Evolutionary conservation across 2,329 filamentous ascomycete species (phyloP).

Genomic region (Clarireedia hainanense): DNA sequence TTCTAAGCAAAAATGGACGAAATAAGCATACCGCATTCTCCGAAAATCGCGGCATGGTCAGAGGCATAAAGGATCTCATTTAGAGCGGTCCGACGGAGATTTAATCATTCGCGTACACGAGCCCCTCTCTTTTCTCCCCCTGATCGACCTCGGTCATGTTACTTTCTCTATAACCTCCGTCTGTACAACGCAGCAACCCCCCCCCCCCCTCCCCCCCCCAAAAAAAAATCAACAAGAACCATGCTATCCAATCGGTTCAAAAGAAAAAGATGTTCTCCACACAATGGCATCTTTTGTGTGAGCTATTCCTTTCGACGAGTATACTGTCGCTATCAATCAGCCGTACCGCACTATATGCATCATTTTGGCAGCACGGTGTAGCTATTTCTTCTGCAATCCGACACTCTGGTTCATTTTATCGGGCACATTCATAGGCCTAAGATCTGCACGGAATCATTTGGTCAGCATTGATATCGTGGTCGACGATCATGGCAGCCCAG

Average conservation of each 20-base stretch:
- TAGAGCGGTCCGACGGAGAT: constrained; percentile 19
- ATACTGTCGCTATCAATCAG: too few species aligned
- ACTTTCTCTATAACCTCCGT: not conserved
- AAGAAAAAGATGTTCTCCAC: too few species aligned
- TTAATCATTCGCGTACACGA: constrained; percentile 17
- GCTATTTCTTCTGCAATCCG: constrained; percentile 12
- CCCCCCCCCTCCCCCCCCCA: too few species aligned
- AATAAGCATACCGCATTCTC: not conserved
- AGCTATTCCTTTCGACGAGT: too few species aligned
- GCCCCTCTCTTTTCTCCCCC: constrained; percentile 7
- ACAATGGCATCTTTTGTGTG: too few species aligned
- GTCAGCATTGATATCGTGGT: constrained; percentile 7
- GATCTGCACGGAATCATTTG: constrained; percentile 4
- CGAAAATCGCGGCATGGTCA: not conserved
- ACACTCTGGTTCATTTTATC: constrained; percentile 14
- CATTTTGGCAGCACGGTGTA: too few species aligned
- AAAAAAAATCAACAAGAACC: not conserved
- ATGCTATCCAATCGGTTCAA: not conserved
- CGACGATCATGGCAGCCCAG: constrained; percentile 14
- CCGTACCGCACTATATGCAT: too few species aligned
- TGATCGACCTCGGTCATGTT: constrained; percentile 10
- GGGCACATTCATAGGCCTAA: not conserved
- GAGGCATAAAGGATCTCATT: constrained; percentile 22
- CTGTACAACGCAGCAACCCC: not conserved
- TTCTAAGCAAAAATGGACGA: not conserved